These are phyloP conservation scores for Penicillium sp. DNA, from an alignment of 2,329 filamentous ascomycete species.

Conservation along the genomic window DNA sequence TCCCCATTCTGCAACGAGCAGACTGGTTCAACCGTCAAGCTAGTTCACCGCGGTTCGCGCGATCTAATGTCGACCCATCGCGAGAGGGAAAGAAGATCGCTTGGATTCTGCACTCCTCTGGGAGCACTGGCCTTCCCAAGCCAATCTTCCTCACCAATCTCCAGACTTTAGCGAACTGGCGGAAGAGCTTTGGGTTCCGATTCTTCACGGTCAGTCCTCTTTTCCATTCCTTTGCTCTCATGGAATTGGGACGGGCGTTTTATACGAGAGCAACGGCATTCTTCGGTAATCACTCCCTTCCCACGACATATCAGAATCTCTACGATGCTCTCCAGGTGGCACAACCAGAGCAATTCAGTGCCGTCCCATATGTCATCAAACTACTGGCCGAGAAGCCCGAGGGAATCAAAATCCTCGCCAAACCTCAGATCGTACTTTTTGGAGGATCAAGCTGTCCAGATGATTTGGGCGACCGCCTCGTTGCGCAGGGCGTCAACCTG, in stretches of 20 bases:
- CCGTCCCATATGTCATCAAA: slow-evolving; percentile 67
- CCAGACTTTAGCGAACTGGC: slow-evolving; percentile 54
- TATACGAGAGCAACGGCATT: slow-evolving; percentile 55
- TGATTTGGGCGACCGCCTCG: slow-evolving; percentile 59
- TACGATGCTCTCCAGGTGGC: slow-evolving; percentile 35
- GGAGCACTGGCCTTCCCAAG: slow-evolving; percentile 65
- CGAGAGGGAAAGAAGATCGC: slow-evolving; percentile 42
- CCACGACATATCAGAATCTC: slow-evolving; percentile 56
- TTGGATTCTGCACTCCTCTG: slow-evolving; percentile 55
- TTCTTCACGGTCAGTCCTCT: slow-evolving; percentile 60
- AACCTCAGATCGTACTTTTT: slow-evolving; percentile 57
- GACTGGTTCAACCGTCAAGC: slow-evolving; percentile 28
- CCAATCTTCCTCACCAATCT: slow-evolving; percentile 62
- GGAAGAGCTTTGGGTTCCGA: slow-evolving; percentile 49
- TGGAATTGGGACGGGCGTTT: slow-evolving; percentile 57
- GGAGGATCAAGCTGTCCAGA: slow-evolving; percentile 63
- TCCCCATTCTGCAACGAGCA: slow-evolving; percentile 24
- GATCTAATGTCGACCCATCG: slow-evolving; percentile 24
- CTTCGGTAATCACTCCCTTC: slow-evolving; percentile 59
- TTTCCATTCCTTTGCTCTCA: slow-evolving; percentile 63
- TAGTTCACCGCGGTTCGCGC: slow-evolving; percentile 11
- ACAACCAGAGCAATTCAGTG: slow-evolving; percentile 51
- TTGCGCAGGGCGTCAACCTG: slow-evolving; percentile 54
- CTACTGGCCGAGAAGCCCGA: slow-evolving; percentile 61
- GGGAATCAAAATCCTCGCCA: slow-evolving; percentile 53